Base-by-base conservation (phyloP, 371 early-diverging fungal species). In the Mortierella sp. region DNA sequence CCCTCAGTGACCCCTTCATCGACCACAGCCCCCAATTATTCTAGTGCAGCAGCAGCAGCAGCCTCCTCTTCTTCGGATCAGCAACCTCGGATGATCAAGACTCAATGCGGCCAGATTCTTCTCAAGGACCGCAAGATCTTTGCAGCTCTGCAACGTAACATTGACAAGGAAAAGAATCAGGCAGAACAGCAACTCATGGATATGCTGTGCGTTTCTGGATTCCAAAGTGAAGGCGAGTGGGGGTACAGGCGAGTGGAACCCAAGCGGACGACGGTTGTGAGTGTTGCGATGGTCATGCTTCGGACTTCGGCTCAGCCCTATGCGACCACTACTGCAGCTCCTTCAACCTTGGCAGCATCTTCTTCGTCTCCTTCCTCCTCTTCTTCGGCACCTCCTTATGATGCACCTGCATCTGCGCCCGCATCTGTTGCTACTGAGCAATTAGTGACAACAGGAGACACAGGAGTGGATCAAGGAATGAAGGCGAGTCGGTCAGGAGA, bases 121-220 rank as follows among this genome's bases (percentile, higher is more conserved):
- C 86, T 91, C 34, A 87, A 90, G 58, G 89, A 92, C 43, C 88
- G 90, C 70, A 90, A 91, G 43, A 92, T 95, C 68, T 95, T 95
- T 86, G 91, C 92, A 64, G 93, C 95, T 24, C 79, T 95, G 9
- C 92, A 93, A 74, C 90, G 93, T 44, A 93, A 92, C 48, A 94
- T 94, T 34, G 64, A 76, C 47, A 88, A 92, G 79, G 92, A 91
- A 34, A 91, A 93, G 64, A 94, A 93, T 65, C 88, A 90, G 24
- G 94, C 94, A 16, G 96, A 95, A 67, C 95, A 93, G 72, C 96
- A 95, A 86, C 86, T 95, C 68, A 93, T 95, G 53, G 95, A 95
- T 77, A 95, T 95, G 95, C 89, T 95, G n/a, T 94, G 96, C 74
- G 89, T 93, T 68, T 93, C 94, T 29, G 96, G 95, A 31, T 95